Conservation (phyloP, 2,329 filamentous ascomycete genomes). For the Clonostachys solani region DNA sequence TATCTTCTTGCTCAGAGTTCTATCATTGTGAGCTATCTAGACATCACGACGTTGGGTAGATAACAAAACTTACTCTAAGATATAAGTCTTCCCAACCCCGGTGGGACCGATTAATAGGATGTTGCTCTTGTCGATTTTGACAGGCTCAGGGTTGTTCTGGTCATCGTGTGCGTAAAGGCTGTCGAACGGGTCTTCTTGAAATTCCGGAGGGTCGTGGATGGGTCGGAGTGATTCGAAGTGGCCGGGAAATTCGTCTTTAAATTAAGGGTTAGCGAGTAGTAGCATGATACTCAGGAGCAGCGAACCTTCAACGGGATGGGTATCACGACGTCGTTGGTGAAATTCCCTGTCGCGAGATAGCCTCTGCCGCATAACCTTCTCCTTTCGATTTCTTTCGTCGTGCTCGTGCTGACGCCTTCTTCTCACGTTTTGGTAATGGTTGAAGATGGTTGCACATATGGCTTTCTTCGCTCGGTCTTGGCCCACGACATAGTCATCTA, state of each 20-base stretch:
- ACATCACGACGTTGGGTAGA: background rate
- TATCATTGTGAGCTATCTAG: conserved; percentile 26
- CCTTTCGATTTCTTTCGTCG: conserved; percentile 47
- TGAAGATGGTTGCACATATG: conserved; percentile 89
- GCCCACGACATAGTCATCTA: conserved; percentile 95
- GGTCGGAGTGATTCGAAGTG: conserved; percentile 42
- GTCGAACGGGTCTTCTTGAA: conserved; percentile 25
- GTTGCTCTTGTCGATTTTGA: conserved; percentile 95
- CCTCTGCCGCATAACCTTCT: conserved; percentile 67
- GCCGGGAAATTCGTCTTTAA: conserved; percentile 50
- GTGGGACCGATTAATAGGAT: conserved; percentile 86
- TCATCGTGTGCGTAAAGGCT: conserved; percentile 48
- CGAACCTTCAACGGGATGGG: conserved; percentile 77
- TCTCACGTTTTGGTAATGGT: conserved; percentile 88
- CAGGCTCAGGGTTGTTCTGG: conserved; percentile 30
- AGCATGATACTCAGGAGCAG: conserved; percentile 4
- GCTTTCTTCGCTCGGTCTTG: conserved; percentile 94
- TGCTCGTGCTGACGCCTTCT: conserved; percentile 76
- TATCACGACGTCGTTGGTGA: conserved; percentile 48
- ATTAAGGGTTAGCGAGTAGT: conserved; percentile 25
- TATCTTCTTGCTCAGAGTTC: conserved; percentile 86
- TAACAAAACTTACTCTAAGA: conserved; percentile 56
- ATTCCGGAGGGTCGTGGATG: conserved; percentile 26
- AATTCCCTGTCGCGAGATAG: conserved; percentile 63
- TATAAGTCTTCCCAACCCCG: conserved; percentile 94